A percentile compares a stretch with the other conserved stretches of the same genome.
These are phyloP conservation scores for Penicillium subrubescens DNA, from an alignment of 495 filamentous ascomycete species.

Conservation along the genomic window DNA sequence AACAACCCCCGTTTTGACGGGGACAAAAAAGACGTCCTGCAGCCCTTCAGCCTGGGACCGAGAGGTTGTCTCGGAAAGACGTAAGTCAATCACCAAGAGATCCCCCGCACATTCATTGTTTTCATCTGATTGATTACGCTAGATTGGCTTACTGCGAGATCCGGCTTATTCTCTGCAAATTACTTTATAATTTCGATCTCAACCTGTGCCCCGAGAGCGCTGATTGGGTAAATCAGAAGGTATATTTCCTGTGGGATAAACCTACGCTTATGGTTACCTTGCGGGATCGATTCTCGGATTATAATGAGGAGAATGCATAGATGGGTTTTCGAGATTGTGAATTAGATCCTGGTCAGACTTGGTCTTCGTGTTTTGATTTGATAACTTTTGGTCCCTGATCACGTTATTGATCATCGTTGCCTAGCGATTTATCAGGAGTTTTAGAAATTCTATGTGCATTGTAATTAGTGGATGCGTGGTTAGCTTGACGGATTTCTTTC, in stretches of 20 bases:
- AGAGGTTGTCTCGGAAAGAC: constrained; percentile 47
- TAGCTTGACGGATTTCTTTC: too few species aligned
- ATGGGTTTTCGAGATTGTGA: background rate
- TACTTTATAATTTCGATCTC: constrained; percentile 58
- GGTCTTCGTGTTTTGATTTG: background rate
- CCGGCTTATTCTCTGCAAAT: constrained; percentile 51
- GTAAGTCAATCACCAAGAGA: constrained; percentile 22
- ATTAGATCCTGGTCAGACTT: background rate
- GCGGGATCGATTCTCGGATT: constrained; percentile 7
- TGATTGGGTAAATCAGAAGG: constrained; percentile 46
- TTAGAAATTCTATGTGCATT: too few species aligned
- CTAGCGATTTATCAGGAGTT: too few species aligned
- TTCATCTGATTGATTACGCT: background rate
- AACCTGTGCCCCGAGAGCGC: constrained; percentile 33
- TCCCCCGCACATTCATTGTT: background rate
- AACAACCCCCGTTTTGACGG: constrained; percentile 27
- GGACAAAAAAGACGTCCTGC: constrained; percentile 40
- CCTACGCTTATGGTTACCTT: constrained; percentile 35
- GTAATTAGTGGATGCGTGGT: too few species aligned
- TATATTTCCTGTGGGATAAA: constrained; percentile 50
- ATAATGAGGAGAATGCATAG: background rate
- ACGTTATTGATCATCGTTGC: too few species aligned
- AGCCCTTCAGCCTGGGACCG: constrained; percentile 47
- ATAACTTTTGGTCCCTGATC: too few species aligned
- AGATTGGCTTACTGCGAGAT: constrained; percentile 61